Percentiles rank a stretch among this genome's conserved stretches.
These are phyloP conservation scores for Ustilago nuda DNA, from an alignment of 1,284 basidiomycete species.

Conservation along the genomic window DNA sequence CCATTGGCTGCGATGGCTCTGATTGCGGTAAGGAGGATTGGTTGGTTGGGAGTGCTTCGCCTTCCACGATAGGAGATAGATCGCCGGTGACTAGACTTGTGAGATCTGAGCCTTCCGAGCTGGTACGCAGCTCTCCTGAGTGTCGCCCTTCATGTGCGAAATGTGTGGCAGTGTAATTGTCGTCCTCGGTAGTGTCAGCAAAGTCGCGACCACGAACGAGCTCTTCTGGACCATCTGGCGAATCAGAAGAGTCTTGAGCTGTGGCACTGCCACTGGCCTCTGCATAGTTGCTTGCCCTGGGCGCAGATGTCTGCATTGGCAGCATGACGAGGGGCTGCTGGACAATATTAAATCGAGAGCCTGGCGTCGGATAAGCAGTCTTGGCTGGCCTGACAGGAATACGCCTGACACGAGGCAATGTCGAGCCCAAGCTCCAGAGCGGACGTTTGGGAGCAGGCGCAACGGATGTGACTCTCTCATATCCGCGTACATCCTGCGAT, in stretches of 20 bases:
- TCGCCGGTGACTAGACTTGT: constrained; percentile 3
- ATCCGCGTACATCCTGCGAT: constrained; percentile 9
- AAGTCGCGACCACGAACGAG: constrained; percentile 20
- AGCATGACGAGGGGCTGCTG: constrained; percentile 10
- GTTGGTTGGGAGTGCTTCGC: constrained; percentile 13
- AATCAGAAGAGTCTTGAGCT: background rate
- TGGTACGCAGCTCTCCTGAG: constrained; percentile 3
- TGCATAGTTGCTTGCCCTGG: background rate
- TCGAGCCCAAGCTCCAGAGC: constrained; percentile 27
- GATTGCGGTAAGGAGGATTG: background rate
- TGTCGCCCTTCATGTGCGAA: background rate
- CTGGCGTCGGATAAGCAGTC: constrained; percentile 22
- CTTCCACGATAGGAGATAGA: constrained; percentile 20
- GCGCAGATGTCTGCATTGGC: background rate
- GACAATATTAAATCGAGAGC: constrained; percentile 19
- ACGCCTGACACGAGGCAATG: constrained; percentile 20
- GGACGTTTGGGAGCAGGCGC: constrained; percentile 30
- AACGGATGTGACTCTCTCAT: constrained; percentile 23
- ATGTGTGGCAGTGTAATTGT: background rate
- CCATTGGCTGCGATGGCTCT: background rate
- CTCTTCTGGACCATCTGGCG: constrained; percentile 1
- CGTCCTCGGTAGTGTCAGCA: constrained; percentile 1
- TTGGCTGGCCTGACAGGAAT: constrained; percentile 16
- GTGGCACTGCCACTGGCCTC: background rate
- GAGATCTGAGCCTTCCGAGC: constrained; percentile 10